A percentile compares a stretch with the other conserved stretches of the same genome.
phyloP scores from a whole-genome alignment of 495 filamentous ascomycete species.

The Penicillium atrosanguineum region DNA sequence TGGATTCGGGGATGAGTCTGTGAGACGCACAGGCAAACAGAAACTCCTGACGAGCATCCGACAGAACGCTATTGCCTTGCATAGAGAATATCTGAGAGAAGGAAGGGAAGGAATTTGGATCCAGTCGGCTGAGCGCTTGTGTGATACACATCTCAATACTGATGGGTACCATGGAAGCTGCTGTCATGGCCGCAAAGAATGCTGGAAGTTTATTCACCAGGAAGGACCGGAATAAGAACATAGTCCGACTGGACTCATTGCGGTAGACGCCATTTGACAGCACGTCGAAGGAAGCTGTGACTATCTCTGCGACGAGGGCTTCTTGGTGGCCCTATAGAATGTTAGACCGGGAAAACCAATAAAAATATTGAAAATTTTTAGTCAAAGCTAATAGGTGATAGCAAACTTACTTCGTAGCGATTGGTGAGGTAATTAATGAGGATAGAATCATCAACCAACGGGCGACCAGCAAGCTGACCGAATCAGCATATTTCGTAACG shows the following conservation, averaged over 20 bases:
- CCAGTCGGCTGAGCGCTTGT: slow-evolving; percentile 70
- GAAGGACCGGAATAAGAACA: slow-evolving; percentile 83
- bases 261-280: slow-evolving; percentile 82
- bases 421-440: slow-evolving; percentile 77
- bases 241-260: slow-evolving; percentile 66
- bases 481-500: slow-evolving; percentile 29
- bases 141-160: slow-evolving; percentile 76
- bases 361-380: neutral
- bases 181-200: slow-evolving; percentile 64
- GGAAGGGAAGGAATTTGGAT: slow-evolving; percentile 76
- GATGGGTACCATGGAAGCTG: slow-evolving; percentile 60
- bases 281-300: slow-evolving; percentile 85
- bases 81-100: slow-evolving; percentile 79
- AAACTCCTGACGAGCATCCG: slow-evolving; percentile 86
- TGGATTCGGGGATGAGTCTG: slow-evolving; percentile 70
- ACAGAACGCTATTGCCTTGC: slow-evolving; percentile 68
- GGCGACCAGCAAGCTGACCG: slow-evolving; percentile 72
- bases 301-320: slow-evolving; percentile 72
- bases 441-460: slow-evolving; percentile 75
- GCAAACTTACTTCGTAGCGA: slow-evolving; percentile 65
- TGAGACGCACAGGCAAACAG: slow-evolving; percentile 89
- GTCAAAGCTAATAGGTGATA: slow-evolving; percentile 4
- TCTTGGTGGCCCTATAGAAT: slow-evolving; percentile 64
- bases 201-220: slow-evolving; percentile 89
- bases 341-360: neutral